Percentiles rank a stretch among this genome's conserved stretches.
phyloP scores from a whole-genome alignment of 2,329 filamentous ascomycete genomes.

The Trichoderma atroviride region DNA sequence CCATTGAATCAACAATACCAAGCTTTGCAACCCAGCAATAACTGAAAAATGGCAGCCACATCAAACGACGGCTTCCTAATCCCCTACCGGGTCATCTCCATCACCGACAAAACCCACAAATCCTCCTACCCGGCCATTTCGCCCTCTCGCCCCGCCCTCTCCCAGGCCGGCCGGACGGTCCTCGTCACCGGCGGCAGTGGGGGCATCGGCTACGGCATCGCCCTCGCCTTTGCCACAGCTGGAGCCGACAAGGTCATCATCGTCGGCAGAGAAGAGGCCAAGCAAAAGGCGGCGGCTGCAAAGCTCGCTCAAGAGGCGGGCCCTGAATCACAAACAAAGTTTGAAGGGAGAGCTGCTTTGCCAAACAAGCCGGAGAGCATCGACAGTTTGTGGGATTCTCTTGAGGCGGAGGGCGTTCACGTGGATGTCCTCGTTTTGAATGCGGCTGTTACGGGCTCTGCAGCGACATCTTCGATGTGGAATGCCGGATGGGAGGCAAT shows the following conservation, averaged over 20 bases:
- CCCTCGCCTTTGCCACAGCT: slow-evolving; percentile 54
- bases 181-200: slow-evolving; percentile 66
- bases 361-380: slow-evolving; percentile 32
- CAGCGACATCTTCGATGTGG: slow-evolving; percentile 22
- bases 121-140: slow-evolving; percentile 43
- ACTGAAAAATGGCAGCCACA: slow-evolving; percentile 5
- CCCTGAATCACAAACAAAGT: slow-evolving; percentile 8
- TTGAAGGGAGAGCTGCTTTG: slow-evolving; percentile 29
- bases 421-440: slow-evolving; percentile 36
- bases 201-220: slow-evolving; percentile 66
- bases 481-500: slow-evolving; percentile 21
- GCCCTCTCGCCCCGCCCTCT: slow-evolving; percentile 42
- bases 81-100: slow-evolving; percentile 4
- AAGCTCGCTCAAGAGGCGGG: slow-evolving; percentile 4
- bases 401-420: slow-evolving; percentile 32
- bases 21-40: neutral
- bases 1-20: neutral
- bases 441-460: slow-evolving; percentile 25
- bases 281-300: neutral
- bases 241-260: slow-evolving; percentile 43
- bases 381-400: slow-evolving; percentile 36
- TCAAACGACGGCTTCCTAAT: neutral
- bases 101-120: slow-evolving; percentile 33
- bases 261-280: slow-evolving; percentile 38
- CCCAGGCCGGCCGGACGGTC: slow-evolving; percentile 51